A percentile compares a stretch with the other conserved stretches of the same genome.
These are phyloP conservation scores for Calocybe gangraenosa DNA, from an alignment of 768 basidiomycete species.

Conservation along the genomic window DNA sequence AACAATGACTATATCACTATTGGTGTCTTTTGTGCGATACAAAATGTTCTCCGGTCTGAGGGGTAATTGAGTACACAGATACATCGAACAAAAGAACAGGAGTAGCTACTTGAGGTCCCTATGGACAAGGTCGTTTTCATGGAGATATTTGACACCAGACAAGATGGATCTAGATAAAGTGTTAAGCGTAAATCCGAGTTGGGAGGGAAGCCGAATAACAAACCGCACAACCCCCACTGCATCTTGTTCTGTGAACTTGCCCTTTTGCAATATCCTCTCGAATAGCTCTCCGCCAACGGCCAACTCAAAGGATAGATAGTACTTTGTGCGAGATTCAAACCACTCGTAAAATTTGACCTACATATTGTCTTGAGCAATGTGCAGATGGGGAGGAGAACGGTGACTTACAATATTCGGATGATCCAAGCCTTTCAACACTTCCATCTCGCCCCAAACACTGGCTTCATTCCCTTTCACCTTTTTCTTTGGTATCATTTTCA, in stretches of 20 bases:
- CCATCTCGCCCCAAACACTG: constrained; percentile 91
- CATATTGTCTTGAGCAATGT: background rate
- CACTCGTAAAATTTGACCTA: constrained; percentile 96
- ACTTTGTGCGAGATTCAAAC: constrained; percentile 93
- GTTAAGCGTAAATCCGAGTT: background rate
- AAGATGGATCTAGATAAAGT: constrained; percentile 63
- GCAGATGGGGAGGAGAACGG: constrained; percentile 20
- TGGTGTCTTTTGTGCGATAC: constrained; percentile 69
- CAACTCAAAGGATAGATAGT: constrained; percentile 93
- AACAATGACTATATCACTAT: constrained; percentile 89
- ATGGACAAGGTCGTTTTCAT: constrained; percentile 91
- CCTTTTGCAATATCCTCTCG: constrained; percentile 76
- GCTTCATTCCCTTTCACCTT: constrained; percentile 89
- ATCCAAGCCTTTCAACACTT: constrained; percentile 82
- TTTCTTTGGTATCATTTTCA: constrained; percentile 94
- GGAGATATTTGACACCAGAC: constrained; percentile 85
- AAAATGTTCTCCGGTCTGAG: constrained; percentile 92
- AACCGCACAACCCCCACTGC: constrained; percentile 75
- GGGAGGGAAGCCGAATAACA: constrained; percentile 20
- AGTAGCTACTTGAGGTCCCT: constrained; percentile 81
- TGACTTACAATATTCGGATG: constrained; percentile 80
- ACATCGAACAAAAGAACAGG: background rate
- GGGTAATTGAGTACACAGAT: background rate
- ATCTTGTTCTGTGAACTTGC: constrained; percentile 93
- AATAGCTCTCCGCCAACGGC: constrained; percentile 95